These are phyloP conservation scores for Xylaria castorea DNA, from an alignment of 495 filamentous ascomycete species.

Conservation along the genomic window DNA sequence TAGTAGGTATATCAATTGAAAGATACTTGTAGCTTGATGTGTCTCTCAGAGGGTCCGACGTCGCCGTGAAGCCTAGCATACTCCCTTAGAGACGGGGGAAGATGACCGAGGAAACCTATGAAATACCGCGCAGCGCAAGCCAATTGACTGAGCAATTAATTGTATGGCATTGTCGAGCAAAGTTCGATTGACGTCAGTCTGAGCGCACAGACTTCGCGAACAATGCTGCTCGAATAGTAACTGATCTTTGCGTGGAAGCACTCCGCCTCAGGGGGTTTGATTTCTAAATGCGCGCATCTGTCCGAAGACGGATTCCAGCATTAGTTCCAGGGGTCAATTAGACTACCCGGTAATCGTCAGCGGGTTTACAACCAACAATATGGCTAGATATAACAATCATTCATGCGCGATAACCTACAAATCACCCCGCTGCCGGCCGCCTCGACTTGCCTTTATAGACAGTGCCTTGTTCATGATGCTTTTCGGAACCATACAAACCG, in stretches of 20 bases:
- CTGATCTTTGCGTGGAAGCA: slow-evolving; percentile 6
- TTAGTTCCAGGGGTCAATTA: slow-evolving; percentile 8
- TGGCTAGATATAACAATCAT: slow-evolving; percentile 4
- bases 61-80: background rate
- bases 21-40: slow-evolving; percentile 11
- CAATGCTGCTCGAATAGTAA: background rate
- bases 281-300: slow-evolving; percentile 19
- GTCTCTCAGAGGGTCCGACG: slow-evolving; percentile 14
- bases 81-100: background rate
- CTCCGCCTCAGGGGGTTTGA: slow-evolving; percentile 7
- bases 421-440: slow-evolving; percentile 23
- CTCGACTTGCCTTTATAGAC: slow-evolving; percentile 22
- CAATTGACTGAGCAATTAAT: background rate
- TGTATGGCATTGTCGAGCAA: background rate
- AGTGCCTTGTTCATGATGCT: slow-evolving; percentile 24
- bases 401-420: slow-evolving; percentile 12
- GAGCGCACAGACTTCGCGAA: slow-evolving; percentile 10
- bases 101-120: background rate
- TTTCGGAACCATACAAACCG: slow-evolving; percentile 10
- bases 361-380: slow-evolving; percentile 10
- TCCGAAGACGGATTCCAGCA: slow-evolving; percentile 22
- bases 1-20: background rate
- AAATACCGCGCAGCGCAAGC: background rate
- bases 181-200: slow-evolving; percentile 18
- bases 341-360: slow-evolving; percentile 17